Evolutionary conservation across 805 yeast species (phyloP).

Genomic region (Blastobotrys peoriensis): DNA sequence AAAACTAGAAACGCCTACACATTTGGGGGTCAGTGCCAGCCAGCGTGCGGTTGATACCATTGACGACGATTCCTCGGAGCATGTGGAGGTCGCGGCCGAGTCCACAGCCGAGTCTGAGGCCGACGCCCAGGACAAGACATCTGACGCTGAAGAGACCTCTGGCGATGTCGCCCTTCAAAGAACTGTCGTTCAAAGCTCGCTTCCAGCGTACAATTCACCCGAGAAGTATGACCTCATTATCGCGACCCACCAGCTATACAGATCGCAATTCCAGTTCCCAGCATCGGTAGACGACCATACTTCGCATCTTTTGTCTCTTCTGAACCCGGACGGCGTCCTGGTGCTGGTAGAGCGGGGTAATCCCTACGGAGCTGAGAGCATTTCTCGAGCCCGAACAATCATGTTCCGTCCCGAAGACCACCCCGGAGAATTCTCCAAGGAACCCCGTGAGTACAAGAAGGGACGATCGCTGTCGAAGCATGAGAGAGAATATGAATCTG

Average conservation of each 20-base stretch:
- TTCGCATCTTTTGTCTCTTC: slow-evolving; percentile 49
- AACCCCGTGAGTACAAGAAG: slow-evolving; percentile 12
- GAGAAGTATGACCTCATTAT: slow-evolving; percentile 74
- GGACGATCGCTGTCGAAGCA: neutral
- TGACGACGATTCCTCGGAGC: slow-evolving; percentile 1
- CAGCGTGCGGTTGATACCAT: too few relatives aligned
- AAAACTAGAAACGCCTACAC: slow-evolving; percentile 24
- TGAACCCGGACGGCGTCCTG: slow-evolving; percentile 74
- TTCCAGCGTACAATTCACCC: slow-evolving; percentile 38
- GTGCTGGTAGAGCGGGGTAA: slow-evolving; percentile 84
- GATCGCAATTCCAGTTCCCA: slow-evolving; percentile 57
- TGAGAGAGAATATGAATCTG: neutral
- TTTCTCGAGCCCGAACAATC: slow-evolving; percentile 86
- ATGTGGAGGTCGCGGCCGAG: slow-evolving; percentile 2
- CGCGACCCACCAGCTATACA: slow-evolving; percentile 70
- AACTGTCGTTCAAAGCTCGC: slow-evolving; percentile 48
- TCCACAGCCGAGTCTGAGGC: neutral
- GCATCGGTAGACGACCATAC: slow-evolving; percentile 64
- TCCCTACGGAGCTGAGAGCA: slow-evolving; percentile 79
- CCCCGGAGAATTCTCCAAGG: slow-evolving; percentile 25
- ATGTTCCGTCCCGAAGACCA: slow-evolving; percentile 70
- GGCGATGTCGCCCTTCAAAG: too few relatives aligned
- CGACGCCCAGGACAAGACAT: neutral
- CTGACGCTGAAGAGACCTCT: neutral
- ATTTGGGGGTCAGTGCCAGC: too few relatives aligned